Conservation (phyloP, 306 rosid species). For the Lotus japonicus region DNA sequence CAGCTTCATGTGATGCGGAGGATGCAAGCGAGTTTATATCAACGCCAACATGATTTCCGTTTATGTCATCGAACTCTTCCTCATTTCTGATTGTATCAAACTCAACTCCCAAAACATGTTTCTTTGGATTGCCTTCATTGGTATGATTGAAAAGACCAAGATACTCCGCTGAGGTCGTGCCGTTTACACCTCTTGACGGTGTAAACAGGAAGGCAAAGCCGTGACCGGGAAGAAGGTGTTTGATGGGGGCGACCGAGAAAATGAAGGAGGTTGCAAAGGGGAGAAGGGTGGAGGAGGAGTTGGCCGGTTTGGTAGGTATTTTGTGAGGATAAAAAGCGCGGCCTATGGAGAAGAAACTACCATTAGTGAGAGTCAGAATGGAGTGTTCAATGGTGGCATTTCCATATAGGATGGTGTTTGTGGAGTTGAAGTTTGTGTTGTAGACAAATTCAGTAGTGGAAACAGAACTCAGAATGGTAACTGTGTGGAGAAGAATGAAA, state of each 20-base stretch:
- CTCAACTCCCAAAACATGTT: constrained; percentile 43
- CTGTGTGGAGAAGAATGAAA: background rate
- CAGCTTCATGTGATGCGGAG: constrained; percentile 31
- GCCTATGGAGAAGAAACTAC: constrained; percentile 32
- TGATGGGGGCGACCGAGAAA: constrained; percentile 33
- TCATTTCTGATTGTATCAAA: constrained; percentile 39
- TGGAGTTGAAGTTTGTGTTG: constrained; percentile 50
- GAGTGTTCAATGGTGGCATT: constrained; percentile 34
- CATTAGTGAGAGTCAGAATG: constrained; percentile 43
- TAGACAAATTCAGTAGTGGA: constrained; percentile 49
- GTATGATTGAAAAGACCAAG: constrained; percentile 37
- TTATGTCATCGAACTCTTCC: constrained; percentile 35
- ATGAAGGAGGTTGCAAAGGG: constrained; percentile 56
- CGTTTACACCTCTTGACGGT: constrained; percentile 29
- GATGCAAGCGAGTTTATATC: constrained; percentile 43
- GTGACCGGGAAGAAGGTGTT: constrained; percentile 31
- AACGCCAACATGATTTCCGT: constrained; percentile 45
- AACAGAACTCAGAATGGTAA: constrained; percentile 4
- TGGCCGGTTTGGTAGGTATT: constrained; percentile 29
- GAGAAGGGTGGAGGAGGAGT: constrained; percentile 32
- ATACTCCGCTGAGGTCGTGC: constrained; percentile 37
- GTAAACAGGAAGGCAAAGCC: constrained; percentile 45
- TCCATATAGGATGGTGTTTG: constrained; percentile 31
- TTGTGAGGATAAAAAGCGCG: constrained; percentile 44
- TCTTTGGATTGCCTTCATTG: constrained; percentile 27